Evolutionary conservation across 164 flowering plant species (phyloP).

Genomic region (Sextonia rubra): DNA sequence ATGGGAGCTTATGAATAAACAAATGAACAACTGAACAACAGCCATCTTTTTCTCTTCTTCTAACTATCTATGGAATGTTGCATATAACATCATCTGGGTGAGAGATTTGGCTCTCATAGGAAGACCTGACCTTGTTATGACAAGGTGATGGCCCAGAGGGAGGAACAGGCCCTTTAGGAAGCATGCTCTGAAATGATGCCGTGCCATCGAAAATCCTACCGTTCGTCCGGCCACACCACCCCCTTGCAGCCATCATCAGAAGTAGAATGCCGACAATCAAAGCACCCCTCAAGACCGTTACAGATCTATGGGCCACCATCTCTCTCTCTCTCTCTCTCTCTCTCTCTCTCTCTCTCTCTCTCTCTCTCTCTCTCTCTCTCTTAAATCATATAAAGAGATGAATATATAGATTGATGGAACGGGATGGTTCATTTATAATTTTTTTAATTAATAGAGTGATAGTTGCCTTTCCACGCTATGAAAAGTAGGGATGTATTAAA

Average conservation of each 20-base stretch:
- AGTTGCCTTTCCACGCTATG: not conserved
- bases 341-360: not conserved
- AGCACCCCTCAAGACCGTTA: not conserved
- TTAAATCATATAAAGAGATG: not conserved
- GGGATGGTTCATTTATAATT: not conserved
- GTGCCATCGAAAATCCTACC: not conserved
- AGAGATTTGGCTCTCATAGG: not conserved
- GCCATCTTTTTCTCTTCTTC: not conserved
- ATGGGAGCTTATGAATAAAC: not conserved
- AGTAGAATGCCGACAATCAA: slow-evolving; percentile 1
- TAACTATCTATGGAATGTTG: not conserved
- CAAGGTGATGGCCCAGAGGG: slow-evolving; percentile 47
- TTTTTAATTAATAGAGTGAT: not conserved
- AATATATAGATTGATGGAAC: not conserved
- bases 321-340: not conserved
- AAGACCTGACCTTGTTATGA: slow-evolving; percentile 26
- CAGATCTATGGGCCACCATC: not conserved
- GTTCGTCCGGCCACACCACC: slow-evolving; percentile 14
- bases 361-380: not conserved
- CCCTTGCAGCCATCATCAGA: slow-evolving; percentile 9
- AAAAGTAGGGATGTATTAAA: not conserved
- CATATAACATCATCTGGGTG: slow-evolving; percentile 11
- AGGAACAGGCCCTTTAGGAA: slow-evolving; percentile 44
- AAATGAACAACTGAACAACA: not conserved
- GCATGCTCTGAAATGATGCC: slow-evolving; percentile 12